Base-by-base conservation (phyloP, 345 rosid genomes). In the Hirschfeldia incana region DNA sequence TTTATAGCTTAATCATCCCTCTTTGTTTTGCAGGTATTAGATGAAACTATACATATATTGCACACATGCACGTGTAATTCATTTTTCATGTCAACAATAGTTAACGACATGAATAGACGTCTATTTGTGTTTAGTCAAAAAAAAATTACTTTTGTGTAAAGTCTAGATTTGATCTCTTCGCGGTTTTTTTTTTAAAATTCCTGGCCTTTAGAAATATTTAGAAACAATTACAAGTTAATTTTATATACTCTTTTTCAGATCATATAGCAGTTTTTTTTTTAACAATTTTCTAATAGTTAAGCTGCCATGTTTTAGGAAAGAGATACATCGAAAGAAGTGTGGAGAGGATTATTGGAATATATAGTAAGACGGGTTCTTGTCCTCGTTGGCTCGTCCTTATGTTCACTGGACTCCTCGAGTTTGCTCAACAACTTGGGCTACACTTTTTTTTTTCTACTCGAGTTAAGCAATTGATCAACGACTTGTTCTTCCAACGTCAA, bases 321-420 rank as follows among this genome's bases (percentile, higher is more conserved):
- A 71, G 65, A 6, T 87, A 85, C 62, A 78, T 90, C 60, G 67
- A 74, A 59, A 81, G 63, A 57, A 80, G 76, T 59, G 21, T 80
- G 0, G 82, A 77, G 66, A 74, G 67, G 58, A 61, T 85, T 72
- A 74, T 85, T 37, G 77, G 49, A 16, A 82, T 73, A 55, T 66
- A 30, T 5, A 30, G 13, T 1, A 66, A 37, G 64, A 46, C 57
- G 66, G 42, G 74, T 0, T 44, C 12, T 0, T 77, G 71, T 70
- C 92, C 95, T 46, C 88, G 89, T 57, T 82, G 93, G 95, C 74
- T 91, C 28, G 71, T 82, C 28, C 83, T 89, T 13, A 69, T 74
- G 32, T 85, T 89, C 76, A 87, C 87, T 7, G 87, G 78, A 65
- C 83, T 87, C 76, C 46, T 89, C 21, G 90, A 86, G 72, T 76